These are phyloP conservation scores for Boletus rufocinnamomeus DNA, from an alignment of 768 basidiomycete genomes.

Conservation along the genomic window DNA sequence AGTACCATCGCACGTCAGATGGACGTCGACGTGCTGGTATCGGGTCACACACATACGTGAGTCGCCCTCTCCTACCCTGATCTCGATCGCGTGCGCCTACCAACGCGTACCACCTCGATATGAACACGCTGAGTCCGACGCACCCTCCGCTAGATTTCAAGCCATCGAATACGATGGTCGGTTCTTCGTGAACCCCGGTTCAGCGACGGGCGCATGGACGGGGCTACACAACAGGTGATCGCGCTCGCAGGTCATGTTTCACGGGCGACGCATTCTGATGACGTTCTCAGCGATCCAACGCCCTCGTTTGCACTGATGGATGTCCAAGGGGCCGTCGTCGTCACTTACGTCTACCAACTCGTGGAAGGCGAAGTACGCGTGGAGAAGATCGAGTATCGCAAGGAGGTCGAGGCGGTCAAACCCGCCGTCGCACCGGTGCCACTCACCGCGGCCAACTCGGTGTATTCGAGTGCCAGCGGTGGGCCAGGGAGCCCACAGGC, in stretches of 20 bases:
- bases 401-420: constrained; percentile 50
- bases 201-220: constrained; percentile 93
- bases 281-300: constrained; percentile 64
- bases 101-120: not conserved
- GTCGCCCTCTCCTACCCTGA: constrained; percentile 29
- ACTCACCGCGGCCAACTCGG: constrained; percentile 34
- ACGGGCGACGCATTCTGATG: not conserved
- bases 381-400: constrained; percentile 85
- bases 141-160: constrained; percentile 65
- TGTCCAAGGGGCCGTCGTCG: constrained; percentile 94
- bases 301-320: constrained; percentile 98
- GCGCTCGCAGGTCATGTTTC: not conserved
- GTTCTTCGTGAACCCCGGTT: constrained; percentile 96
- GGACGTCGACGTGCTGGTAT: constrained; percentile 95
- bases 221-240: constrained; percentile 40
- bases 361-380: constrained; percentile 93
- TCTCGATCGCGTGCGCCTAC: not conserved
- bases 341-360: constrained; percentile 95
- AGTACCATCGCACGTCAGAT: constrained; percentile 95
- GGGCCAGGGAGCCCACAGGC: constrained; percentile 32
- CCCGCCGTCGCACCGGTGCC: constrained; percentile 22
- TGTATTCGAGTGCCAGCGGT: constrained; percentile 31
- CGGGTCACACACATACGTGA: constrained; percentile 93
- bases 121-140: not conserved
- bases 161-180: constrained; percentile 88